Base-by-base conservation (phyloP, 164 flowering plant species). In the Sextonia rubra region DNA sequence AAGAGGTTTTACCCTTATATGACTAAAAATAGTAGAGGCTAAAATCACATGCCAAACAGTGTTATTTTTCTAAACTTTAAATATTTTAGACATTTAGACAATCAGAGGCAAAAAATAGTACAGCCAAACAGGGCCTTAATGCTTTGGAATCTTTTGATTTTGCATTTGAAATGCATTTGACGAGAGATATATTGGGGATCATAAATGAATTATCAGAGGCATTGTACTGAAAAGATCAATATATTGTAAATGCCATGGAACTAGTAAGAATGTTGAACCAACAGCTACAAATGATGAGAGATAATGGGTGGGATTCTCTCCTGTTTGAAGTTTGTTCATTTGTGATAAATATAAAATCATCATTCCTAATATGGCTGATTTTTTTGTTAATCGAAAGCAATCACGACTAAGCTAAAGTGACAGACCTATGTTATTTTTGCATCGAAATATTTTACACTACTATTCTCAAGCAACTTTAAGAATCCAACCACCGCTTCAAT, bases 231-330 rank as follows among this genome's bases (percentile, higher is more conserved):
- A 27, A 65, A 17, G 68, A 30, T 17, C 23, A 17, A 65, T 23
- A 65, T 65, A 65, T 27, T 65, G 47, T 65, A 22, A 30, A 65
- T 65, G 68, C 68, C 47, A 65, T 65, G 48, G 18, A 37, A 18
- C 22, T 65, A 17, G 68, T 65, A 3, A 30, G 30, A 30, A 65
- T 65, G 29, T 65, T 11, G 1, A 27, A 29, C 47, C 15, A 27
- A 30, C 5, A n/a, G 1, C 30, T 65, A 22, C 20, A 65, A 30
- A 30, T 15, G 15, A 27, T 65, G 68, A 29, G 24, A 65, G 47
- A 65, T n/a, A 27, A 65, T 32, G 48, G 68, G 18, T 17, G 68
- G 18, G 47, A 65, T 20, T 65, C 47, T 65, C 44, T 27, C 48
- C 17, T 32, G 47, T 27, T 9, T 12, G 2, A 65, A 27, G 47